Base-by-base conservation (phyloP, 2,329 filamentous ascomycete genomes). In the Exophiala alcalophila region DNA sequence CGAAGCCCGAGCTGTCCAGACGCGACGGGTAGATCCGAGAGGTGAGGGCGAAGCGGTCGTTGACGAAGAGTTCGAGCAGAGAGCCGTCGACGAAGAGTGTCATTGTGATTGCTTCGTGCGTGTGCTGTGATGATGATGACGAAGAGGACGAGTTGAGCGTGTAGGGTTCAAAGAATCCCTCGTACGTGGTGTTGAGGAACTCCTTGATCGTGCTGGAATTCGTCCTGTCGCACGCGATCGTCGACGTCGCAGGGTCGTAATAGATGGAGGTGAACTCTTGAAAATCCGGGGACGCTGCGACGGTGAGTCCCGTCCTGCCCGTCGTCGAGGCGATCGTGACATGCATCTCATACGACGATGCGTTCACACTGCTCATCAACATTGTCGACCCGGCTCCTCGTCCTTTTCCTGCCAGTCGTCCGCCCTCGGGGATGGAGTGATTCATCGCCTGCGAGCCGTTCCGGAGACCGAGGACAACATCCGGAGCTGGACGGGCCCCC, bases 21-120 rank as follows among this genome's bases (percentile, higher is more conserved):
- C 40, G 3, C 12, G 4, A 16, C 14, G 52, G 49, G 41, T 65
- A 68, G 2, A 67, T 53, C 1, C 61, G 54, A 1, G 67, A 67
- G 1, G 63, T 62, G 8, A 72, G 61, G 2, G 61, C 65, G 9
- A 64, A 68, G 4, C 69, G 58, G 6, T 61, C 63, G 44, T 72
- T 71, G 4, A 69, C 63, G 42, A 70, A 71, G 1, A 72, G 61
- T 47, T 72, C 69, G 3, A 72, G 50, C 5, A 70, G 65, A 20
- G 63, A 66, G 12, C 49, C 58, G 41, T 72, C 69, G 30, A 65
- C 64, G 51, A 66, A 67, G 0, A 44, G 16, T 6, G 25, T 25
- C 7, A 44, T 6, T 7, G n/a, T 21, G 40, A 44, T 42, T 4
- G 29, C 20, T 19, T 37, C 32, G 11, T 24, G n/a, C n/a, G n/a